Evolutionary conservation across 345 rosid species (phyloP), one percentile per base, ranked within the genome.

Genomic region (Diplotaxis tenuifolia): DNA sequence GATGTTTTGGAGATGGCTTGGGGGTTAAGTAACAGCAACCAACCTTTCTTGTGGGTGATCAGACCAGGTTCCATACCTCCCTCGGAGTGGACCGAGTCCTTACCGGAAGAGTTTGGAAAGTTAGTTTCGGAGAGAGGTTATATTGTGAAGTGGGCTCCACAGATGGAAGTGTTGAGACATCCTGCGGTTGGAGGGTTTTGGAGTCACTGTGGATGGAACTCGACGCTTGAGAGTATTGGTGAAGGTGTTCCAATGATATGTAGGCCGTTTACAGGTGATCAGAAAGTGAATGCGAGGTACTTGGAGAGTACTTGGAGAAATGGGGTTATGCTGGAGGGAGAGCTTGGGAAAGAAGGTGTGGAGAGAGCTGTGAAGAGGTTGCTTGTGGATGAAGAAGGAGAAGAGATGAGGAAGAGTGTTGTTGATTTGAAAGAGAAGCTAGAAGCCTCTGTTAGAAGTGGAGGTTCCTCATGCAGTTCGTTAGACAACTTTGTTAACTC

Each of bases 191-290:
- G 84, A 64, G 85, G 72, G 8, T 85, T 85, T 78, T 80, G 82
- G 82, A 85, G 76, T 42, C 89, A 83, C 34, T 83, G 85, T 53
- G 84, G 86, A 8, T 85, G 89, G 89, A 83, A 83, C 65, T 85
- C 86, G 0, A 73, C 77, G 0, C 45, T 85, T 14, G 89, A 85
- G 65, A 83, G 85, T 67, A 54, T 83, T 19, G 72, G 78, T 12
- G 88, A 79, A 78, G 86, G 88, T 7, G 76, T 85, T 34, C 88
- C 88, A 0, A 64, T 85, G 75, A 74, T 85, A 0, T 85, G 88
- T 38, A 81, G 78, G 25, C 86, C 88, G 19, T 56, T 54, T 36
- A 73, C 80, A 0, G 86, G 81, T 0, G 86, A 83, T 65, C 88
- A 85, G 57, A 73, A 7, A 6, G 82, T 80, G n/a, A 80, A 59